Conservation (phyloP, 2,329 filamentous ascomycete genomes). For the Basipetospora chlamydospora region DNA sequence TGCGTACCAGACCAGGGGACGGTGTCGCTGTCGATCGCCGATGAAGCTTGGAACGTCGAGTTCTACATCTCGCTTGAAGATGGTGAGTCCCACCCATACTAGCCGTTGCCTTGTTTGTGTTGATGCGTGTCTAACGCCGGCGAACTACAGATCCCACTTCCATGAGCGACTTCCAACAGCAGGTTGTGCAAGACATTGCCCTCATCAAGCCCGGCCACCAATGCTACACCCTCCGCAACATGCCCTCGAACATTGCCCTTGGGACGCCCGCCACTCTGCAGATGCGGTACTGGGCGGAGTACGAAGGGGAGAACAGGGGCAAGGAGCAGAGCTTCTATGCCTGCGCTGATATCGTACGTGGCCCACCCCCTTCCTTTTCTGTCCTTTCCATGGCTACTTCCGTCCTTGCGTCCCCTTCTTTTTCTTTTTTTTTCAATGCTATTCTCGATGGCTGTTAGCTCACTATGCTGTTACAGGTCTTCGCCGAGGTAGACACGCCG, state of each 20-base stretch:
- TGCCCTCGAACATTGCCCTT: constrained; percentile 13
- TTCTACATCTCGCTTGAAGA: constrained; percentile 32
- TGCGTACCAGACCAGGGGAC: background rate
- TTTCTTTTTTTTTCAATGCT: background rate
- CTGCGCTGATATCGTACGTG: constrained; percentile 21
- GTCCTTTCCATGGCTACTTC: too few relatives aligned
- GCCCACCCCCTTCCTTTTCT: background rate
- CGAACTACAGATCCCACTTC: constrained; percentile 17
- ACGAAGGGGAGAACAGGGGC: constrained; percentile 14
- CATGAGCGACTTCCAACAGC: constrained; percentile 18
- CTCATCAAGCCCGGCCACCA: constrained; percentile 24
- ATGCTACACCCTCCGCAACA: constrained; percentile 18
- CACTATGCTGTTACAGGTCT: too few relatives aligned
- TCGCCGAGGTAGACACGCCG: constrained; percentile 14
- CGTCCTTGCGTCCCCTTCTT: background rate
- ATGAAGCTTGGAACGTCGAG: constrained; percentile 3
- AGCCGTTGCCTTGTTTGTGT: too few relatives aligned
- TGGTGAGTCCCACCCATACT: constrained; percentile 25
- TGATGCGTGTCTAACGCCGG: too few relatives aligned
- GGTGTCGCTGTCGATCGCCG: constrained; percentile 3
- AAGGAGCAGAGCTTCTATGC: constrained; percentile 20
- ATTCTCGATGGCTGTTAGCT: too few relatives aligned
- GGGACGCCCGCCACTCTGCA: constrained; percentile 26
- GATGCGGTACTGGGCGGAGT: constrained; percentile 22
- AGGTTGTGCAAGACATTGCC: constrained; percentile 14